A percentile compares a stretch with the other conserved stretches of the same genome.
These are phyloP conservation scores for Colletotrichum orbiculare DNA, from an alignment of 2,329 filamentous ascomycete species.

Conservation along the genomic window DNA sequence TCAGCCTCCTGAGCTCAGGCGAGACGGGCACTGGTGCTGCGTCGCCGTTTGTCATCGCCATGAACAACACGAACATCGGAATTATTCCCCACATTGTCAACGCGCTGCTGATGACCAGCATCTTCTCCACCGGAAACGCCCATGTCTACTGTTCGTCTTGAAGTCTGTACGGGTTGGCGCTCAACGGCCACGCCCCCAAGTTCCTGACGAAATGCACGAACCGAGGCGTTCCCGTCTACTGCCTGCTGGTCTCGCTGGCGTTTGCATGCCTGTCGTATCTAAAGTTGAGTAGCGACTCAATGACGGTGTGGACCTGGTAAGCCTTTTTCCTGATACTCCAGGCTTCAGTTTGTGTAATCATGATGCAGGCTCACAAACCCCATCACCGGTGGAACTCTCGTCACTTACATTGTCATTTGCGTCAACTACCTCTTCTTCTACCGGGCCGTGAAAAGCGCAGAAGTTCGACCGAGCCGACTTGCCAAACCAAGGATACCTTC, in stretches of 20 bases:
- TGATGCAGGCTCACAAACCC: conserved; percentile 64
- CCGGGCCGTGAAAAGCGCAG: conserved; percentile 63
- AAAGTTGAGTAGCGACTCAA: conserved; percentile 53
- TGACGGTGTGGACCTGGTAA: conserved; percentile 72
- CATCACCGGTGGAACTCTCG: conserved; percentile 58
- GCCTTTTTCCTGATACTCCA: not conserved
- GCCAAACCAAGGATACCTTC: conserved; percentile 74
- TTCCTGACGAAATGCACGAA: conserved; percentile 43
- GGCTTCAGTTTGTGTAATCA: too few relatives aligned
- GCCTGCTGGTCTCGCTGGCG: conserved; percentile 11
- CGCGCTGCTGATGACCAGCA: conserved; percentile 64
- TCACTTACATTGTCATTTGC: conserved; percentile 20
- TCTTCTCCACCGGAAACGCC: conserved; percentile 67
- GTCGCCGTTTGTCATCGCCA: conserved; percentile 73
- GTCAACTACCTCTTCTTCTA: conserved; percentile 73
- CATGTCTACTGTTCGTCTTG: conserved; percentile 68
- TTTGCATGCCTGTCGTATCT: conserved; percentile 29
- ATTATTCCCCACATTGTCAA: conserved; percentile 70
- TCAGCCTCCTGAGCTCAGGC: conserved; percentile 9
- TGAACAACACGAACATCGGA: conserved; percentile 63
- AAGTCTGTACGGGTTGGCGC: conserved; percentile 65
- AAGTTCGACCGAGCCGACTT: conserved; percentile 65
- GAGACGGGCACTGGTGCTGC: conserved; percentile 60
- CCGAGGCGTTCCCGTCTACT: conserved; percentile 44
- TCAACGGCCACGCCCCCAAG: conserved; percentile 64